Conservation (phyloP, 257 asterid genomes). For the Ilex asprella region DNA sequence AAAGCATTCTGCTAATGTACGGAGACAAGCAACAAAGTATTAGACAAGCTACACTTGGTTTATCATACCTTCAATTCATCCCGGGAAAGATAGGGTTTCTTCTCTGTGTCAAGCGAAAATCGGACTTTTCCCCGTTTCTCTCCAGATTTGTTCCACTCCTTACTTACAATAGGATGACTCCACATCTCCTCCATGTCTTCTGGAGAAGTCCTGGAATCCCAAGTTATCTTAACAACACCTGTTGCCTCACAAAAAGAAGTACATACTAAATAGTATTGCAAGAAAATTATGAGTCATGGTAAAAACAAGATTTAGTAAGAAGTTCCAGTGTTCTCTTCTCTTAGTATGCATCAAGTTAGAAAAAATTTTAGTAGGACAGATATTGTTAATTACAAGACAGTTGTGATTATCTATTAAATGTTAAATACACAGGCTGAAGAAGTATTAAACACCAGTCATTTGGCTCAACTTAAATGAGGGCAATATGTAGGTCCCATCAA, state of each 20-base stretch:
- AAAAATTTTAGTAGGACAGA: no score
- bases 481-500: no score
- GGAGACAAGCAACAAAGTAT: no score
- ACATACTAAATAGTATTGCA: conserved; percentile 4
- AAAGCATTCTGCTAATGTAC: no score
- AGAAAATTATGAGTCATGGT: no score
- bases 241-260: conserved; percentile 20
- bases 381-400: no score
- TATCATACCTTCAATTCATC: conserved; percentile 70
- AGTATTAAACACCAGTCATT: neutral
- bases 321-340: no score
- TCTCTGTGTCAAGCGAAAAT: conserved; percentile 65
- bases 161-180: conserved; percentile 54
- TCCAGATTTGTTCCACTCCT: conserved; percentile 80
- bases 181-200: conserved; percentile 92
- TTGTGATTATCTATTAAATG: no score
- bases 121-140: conserved; percentile 82
- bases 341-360: no score
- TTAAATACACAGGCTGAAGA: neutral
- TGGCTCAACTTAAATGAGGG: neutral
- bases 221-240: conserved; percentile 47
- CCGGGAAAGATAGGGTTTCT: conserved; percentile 76
- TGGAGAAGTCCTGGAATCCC: conserved; percentile 79
- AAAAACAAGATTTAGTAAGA: no score
- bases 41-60: neutral